Evolutionary conservation across 2,329 filamentous ascomycete genomes (phyloP).

Genomic region (Lecanoromycetidae sp.): DNA sequence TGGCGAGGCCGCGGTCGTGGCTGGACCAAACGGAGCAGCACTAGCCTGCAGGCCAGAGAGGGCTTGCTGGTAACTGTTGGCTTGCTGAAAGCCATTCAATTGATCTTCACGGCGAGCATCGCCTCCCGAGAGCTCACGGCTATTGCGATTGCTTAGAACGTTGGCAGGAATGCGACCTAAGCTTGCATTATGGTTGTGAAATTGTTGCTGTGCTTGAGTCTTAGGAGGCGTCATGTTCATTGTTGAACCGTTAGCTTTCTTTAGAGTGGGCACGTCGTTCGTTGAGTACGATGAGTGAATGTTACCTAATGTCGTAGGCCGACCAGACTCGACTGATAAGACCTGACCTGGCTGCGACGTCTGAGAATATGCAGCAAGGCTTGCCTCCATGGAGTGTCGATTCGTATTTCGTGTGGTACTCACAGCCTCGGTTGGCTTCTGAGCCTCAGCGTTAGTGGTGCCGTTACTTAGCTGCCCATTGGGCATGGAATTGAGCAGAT

Average conservation of each 20-base stretch:
- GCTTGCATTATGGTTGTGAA: constrained; percentile 66
- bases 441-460: constrained; percentile 27
- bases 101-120: constrained; percentile 37
- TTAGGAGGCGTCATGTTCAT: constrained; percentile 37
- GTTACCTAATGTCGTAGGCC: constrained; percentile 18
- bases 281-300: constrained; percentile 82
- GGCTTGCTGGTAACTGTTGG: constrained; percentile 45
- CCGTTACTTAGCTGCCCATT: constrained; percentile 22
- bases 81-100: no score
- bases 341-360: constrained; percentile 28
- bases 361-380: constrained; percentile 30
- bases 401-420: constrained; percentile 30
- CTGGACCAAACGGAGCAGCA: constrained; percentile 62
- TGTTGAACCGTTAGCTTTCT: constrained; percentile 48
- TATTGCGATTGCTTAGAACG: constrained; percentile 55
- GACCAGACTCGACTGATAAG: constrained; percentile 28
- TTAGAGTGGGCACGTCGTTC: constrained; percentile 77
- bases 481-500: constrained; percentile 36
- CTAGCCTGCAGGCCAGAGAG: constrained; percentile 67
- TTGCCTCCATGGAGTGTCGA: constrained; percentile 34
- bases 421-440: constrained; percentile 29
- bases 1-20: constrained; percentile 31
- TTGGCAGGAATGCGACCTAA: constrained; percentile 65
- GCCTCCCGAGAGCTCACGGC: constrained; percentile 52
- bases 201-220: constrained; percentile 46